These are phyloP conservation scores for Wickerhamomyces alni DNA, from an alignment of 805 yeast genomes.

Conservation along the genomic window DNA sequence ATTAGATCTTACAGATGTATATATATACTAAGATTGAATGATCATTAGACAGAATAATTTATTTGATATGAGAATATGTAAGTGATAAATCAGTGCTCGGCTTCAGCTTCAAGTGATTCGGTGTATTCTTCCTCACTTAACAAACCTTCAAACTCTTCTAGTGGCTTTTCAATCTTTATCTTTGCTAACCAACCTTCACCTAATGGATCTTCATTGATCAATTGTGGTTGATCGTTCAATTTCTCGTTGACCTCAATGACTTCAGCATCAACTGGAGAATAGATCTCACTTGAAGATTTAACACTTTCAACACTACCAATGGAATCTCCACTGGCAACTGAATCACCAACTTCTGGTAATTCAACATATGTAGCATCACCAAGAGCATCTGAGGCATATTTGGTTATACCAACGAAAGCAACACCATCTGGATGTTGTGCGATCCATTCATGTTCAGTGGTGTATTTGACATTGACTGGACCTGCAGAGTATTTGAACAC, in stretches of 20 bases:
- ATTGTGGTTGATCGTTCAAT: constrained; percentile 65
- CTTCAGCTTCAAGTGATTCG: constrained; percentile 19
- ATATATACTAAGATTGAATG: no score
- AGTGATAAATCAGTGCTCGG: constrained; percentile 4
- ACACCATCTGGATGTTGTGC: constrained; percentile 78
- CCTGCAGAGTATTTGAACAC: constrained; percentile 19
- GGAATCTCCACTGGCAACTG: constrained; percentile 65
- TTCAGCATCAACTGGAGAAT: constrained; percentile 79
- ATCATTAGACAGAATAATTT: background rate
- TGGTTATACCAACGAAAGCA: constrained; percentile 88
- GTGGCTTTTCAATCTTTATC: constrained; percentile 47
- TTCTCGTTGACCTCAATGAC: constrained; percentile 63
- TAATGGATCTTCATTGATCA: constrained; percentile 84
- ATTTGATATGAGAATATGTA: no score
- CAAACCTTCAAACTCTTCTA: constrained; percentile 45
- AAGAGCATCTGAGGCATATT: constrained; percentile 91
- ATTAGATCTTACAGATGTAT: no score
- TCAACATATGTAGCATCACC: constrained; percentile 97
- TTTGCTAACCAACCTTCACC: constrained; percentile 93
- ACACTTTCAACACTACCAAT: constrained; percentile 94
- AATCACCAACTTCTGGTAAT: constrained; percentile 68
- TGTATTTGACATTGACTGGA: constrained; percentile 47
- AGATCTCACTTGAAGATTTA: constrained; percentile 89
- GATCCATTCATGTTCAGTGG: constrained; percentile 93
- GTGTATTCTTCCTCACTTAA: constrained; percentile 47